A percentile compares a stretch with the other conserved stretches of the same genome.
phyloP scores from a whole-genome alignment of 78 protist genomes.

The Monosiga brevicollis region DNA sequence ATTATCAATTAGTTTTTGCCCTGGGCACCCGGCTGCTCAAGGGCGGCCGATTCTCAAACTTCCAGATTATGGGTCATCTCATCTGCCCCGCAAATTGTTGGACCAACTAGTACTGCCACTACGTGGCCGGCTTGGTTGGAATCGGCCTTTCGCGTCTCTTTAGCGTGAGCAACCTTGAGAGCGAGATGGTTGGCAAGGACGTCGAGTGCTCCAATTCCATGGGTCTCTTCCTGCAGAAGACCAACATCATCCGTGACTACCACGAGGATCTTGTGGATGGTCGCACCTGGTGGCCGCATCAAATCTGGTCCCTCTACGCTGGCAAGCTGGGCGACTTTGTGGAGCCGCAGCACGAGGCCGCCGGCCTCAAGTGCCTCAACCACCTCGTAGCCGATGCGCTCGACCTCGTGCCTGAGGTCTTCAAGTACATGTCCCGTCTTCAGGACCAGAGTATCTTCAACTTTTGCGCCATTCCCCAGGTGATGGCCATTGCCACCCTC shows the following conservation, averaged over 20 bases:
- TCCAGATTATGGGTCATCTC: no score
- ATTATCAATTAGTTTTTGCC: not conserved
- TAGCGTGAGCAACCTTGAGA: constrained; percentile 61
- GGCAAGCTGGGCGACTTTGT: constrained; percentile 7
- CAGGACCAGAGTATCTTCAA: constrained; percentile 41
- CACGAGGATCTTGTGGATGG: constrained; percentile 75
- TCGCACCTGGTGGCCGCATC: constrained; percentile 85
- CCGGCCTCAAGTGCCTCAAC: constrained; percentile 76
- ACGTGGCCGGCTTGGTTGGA: constrained; percentile 95
- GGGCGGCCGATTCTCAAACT: no score
- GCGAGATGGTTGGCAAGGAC: constrained; percentile 1
- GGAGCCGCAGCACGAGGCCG: constrained; percentile 4
- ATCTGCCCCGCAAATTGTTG: no score
- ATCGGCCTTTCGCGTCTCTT: constrained; percentile 77
- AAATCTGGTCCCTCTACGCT: constrained; percentile 30
- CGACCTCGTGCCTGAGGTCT: constrained; percentile 50
- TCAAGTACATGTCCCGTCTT: constrained; percentile 62
- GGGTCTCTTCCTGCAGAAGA: constrained; percentile 92
- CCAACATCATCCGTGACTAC: constrained; percentile 89
- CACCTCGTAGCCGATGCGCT: constrained; percentile 78
- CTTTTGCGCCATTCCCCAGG: constrained; percentile 94
- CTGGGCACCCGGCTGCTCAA: no score
- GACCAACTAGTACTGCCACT: constrained; percentile 86
- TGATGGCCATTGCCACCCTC: constrained; percentile 91
- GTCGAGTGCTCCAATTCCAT: constrained; percentile 57